A percentile compares a stretch with the other conserved stretches of the same genome.
phyloP scores from a whole-genome alignment of 2,329 filamentous ascomycete species.

The Epichloe coenophiala region DNA sequence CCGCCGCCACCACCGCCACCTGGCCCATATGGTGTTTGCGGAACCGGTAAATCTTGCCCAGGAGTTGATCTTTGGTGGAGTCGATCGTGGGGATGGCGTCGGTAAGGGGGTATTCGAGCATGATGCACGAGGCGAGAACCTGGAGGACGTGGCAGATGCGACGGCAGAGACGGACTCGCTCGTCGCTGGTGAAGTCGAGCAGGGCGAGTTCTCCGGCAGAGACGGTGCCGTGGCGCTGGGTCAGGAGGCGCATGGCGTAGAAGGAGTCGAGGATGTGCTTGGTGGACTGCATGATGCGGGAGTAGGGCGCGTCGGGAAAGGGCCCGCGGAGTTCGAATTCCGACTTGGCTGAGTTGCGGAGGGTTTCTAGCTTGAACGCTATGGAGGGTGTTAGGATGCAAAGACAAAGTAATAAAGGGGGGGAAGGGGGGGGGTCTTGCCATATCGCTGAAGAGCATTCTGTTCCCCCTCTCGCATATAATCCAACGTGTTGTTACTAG shows the following conservation, averaged over 20 bases:
- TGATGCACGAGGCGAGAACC: constrained; percentile 84
- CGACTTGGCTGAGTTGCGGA: constrained; percentile 59
- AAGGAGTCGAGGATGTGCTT: constrained; percentile 83
- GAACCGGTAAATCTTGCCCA: constrained; percentile 82
- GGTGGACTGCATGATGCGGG: constrained; percentile 64
- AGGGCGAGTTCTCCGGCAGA: constrained; percentile 72
- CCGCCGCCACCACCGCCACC: constrained; percentile 4
- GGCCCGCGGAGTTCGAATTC: constrained; percentile 84
- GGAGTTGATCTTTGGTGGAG: constrained; percentile 64
- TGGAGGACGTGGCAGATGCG: constrained; percentile 79
- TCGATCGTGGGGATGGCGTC: constrained; percentile 78
- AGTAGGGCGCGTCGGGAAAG: constrained; percentile 64
- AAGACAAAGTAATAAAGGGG: not conserved
- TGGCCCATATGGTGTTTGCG: constrained; percentile 47
- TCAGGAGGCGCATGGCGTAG: constrained; percentile 90
- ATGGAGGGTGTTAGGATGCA: not conserved
- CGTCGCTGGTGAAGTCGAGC: constrained; percentile 62
- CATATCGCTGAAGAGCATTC: constrained; percentile 69
- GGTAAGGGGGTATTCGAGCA: constrained; percentile 85
- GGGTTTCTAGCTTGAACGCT: constrained; percentile 56
- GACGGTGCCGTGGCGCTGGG: constrained; percentile 62
- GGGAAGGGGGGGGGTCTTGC: constrained; percentile 14
- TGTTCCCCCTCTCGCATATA: constrained; percentile 89
- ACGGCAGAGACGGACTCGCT: constrained; percentile 69
- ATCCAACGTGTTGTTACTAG: constrained; percentile 41